Conservation (phyloP, 192 early-diverging fungal species). For the Backusella parvicylindrica region DNA sequence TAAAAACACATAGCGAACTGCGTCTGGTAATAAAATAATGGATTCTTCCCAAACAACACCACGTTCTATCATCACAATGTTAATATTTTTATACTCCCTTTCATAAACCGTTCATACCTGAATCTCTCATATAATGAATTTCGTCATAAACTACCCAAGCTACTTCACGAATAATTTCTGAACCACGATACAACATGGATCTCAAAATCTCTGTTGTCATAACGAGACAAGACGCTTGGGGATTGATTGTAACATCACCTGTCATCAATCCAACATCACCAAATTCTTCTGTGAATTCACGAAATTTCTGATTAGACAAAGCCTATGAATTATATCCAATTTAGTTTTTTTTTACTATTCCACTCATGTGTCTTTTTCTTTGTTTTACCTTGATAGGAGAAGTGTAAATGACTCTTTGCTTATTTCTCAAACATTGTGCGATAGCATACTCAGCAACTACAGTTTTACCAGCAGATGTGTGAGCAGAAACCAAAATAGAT, state of each 20-base stretch:
- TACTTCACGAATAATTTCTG: constrained; percentile 94
- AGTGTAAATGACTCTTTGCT: constrained; percentile 96
- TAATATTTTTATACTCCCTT: neutral
- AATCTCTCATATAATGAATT: constrained; percentile 98
- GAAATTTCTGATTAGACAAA: constrained; percentile 96
- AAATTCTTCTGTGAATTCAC: constrained; percentile 93
- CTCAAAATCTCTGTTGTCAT: constrained; percentile 99
- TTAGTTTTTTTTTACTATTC: neutral
- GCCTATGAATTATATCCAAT: constrained; percentile 47
- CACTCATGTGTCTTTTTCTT: neutral
- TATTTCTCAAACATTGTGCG: constrained; percentile 78
- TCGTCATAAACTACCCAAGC: constrained; percentile 99
- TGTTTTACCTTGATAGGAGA: constrained; percentile 85
- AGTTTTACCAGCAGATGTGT: constrained; percentile 97
- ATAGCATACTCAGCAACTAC: constrained; percentile 99
- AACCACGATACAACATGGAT: constrained; percentile 95
- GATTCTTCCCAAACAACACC: constrained; percentile 99
- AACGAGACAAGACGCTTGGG: constrained; percentile 86
- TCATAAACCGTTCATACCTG: constrained; percentile 46
- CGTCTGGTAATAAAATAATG: constrained; percentile 90
- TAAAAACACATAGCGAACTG: constrained; percentile 90
- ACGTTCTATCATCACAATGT: constrained; percentile 54
- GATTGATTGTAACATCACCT: constrained; percentile 96
- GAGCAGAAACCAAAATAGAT: constrained; percentile 93
- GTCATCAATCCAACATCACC: constrained; percentile 99